A percentile compares a stretch with the other conserved stretches of the same genome.
These are phyloP conservation scores for Phialophora expanda DNA, from an alignment of 2,329 filamentous ascomycete genomes.

Conservation along the genomic window DNA sequence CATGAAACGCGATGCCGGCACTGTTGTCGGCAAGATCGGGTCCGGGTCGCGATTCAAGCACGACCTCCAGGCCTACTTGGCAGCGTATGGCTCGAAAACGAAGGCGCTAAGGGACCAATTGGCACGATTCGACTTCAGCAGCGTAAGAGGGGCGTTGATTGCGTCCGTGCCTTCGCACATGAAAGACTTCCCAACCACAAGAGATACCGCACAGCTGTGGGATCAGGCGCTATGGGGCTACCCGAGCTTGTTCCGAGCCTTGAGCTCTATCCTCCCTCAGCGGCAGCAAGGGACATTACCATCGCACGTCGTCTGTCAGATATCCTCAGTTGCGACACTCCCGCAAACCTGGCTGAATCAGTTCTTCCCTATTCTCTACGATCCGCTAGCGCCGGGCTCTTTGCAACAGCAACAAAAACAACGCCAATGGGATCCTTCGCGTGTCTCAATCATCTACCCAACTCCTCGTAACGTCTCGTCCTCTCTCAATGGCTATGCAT, in stretches of 20 bases:
- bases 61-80: conserved; percentile 75
- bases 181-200: conserved; percentile 43
- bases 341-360: conserved; percentile 74
- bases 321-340: conserved; percentile 80
- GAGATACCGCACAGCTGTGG: conserved; percentile 46
- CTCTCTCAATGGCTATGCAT: conserved; percentile 77
- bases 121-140: conserved; percentile 68
- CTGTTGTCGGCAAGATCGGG: conserved; percentile 52
- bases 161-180: conserved; percentile 77
- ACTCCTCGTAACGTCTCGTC: conserved; percentile 76
- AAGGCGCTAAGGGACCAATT: conserved; percentile 67
- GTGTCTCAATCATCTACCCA: conserved; percentile 71
- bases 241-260: conserved; percentile 66
- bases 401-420: background rate
- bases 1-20: conserved; percentile 28
- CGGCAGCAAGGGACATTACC: conserved; percentile 43
- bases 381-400: conserved; percentile 13
- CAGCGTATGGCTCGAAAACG: conserved; percentile 59
- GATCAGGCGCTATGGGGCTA: conserved; percentile 73
- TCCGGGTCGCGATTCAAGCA: conserved; percentile 74
- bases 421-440: conserved; percentile 12
- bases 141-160: conserved; percentile 72
- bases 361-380: conserved; percentile 39
- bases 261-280: conserved; percentile 60
- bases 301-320: conserved; percentile 48